phyloP scores from a whole-genome alignment of 208 protist species.

The Trichomonas tenax region DNA sequence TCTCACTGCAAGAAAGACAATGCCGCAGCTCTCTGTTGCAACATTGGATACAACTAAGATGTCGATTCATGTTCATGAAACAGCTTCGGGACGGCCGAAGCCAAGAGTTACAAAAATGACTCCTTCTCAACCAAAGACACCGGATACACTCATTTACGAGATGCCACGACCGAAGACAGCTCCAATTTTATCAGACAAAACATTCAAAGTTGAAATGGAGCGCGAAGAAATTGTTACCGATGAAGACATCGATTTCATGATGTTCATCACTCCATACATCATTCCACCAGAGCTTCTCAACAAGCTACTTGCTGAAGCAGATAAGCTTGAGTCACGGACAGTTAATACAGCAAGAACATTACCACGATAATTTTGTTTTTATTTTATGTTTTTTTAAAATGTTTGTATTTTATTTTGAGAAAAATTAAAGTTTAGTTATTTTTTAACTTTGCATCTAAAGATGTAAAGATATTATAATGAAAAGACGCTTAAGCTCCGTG shows the following conservation, averaged over 20 bases:
- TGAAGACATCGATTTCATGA: background rate
- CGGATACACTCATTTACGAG: background rate
- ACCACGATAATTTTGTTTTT: background rate
- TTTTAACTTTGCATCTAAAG: too few species aligned
- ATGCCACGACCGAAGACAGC: background rate
- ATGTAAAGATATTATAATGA: too few species aligned
- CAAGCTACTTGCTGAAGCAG: background rate
- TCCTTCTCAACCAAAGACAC: background rate
- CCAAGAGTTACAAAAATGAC: background rate
- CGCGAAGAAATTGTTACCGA: background rate
- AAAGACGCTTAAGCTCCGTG: background rate
- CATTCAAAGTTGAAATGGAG: background rate
- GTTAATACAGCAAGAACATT: background rate
- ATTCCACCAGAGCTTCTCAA: background rate
- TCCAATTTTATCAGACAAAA: too few species aligned
- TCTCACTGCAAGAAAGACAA: background rate
- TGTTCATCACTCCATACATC: background rate
- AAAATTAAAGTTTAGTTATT: too few species aligned
- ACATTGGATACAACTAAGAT: background rate
- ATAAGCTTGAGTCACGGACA: background rate
- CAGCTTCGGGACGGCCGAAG: background rate
- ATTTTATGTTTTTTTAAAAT: background rate
- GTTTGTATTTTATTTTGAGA: too few species aligned
- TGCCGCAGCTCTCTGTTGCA: background rate
- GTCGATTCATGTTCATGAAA: background rate